Base-by-base conservation (phyloP, 768 basidiomycete species). In the Rossbeevera mucosa region DNA sequence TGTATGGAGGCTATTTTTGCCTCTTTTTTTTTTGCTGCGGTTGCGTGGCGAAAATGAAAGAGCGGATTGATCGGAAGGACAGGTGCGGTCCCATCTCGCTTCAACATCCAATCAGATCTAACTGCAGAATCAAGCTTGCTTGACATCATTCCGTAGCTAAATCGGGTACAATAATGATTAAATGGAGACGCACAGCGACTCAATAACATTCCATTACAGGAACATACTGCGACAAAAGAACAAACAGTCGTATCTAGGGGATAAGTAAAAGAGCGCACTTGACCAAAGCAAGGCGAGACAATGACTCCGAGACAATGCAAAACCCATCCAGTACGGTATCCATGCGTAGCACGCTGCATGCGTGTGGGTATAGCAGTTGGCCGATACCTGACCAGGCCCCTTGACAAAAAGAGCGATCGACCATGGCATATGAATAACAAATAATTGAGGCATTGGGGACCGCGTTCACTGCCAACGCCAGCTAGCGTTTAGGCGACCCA, bases 401-500 rank as follows among this genome's bases (percentile, higher is more conserved):
- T 59, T 28, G 31, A 59, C 65, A 62, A 33, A 66, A 59, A 63
- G 63, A 64, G 62, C 42, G 50, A 47, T 45, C 59, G 60, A 56
- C 59, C 57, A 45, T 62, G 59, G 53, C 50, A 55, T 51, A 62
- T 51, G 62, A 63, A 68, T 68, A 70, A 26, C 28, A 47, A 60
- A 59, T 65, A 66, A 65, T 50, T 55, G 53, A 51, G 25, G 46
- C 18, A n/a, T 7, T 8, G 11, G 16, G n/a, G n/a, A n/a, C 11
- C 2, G 12, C 25, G 41, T 16, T 43, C 18, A 38, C 28, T 56
- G 18, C 76, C 77, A 85, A 16, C 36, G 22, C 85, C 88, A 88
- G 7, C 56, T 61, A 25, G 87, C 64, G 44, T 59, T 63, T 56
- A 89, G 63, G 54, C 85, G 82, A 12, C 88, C 88, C 9, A 76